These are phyloP conservation scores for Cephalotrichum gorgonifer DNA, from an alignment of 2,329 filamentous ascomycete species.

Conservation along the genomic window DNA sequence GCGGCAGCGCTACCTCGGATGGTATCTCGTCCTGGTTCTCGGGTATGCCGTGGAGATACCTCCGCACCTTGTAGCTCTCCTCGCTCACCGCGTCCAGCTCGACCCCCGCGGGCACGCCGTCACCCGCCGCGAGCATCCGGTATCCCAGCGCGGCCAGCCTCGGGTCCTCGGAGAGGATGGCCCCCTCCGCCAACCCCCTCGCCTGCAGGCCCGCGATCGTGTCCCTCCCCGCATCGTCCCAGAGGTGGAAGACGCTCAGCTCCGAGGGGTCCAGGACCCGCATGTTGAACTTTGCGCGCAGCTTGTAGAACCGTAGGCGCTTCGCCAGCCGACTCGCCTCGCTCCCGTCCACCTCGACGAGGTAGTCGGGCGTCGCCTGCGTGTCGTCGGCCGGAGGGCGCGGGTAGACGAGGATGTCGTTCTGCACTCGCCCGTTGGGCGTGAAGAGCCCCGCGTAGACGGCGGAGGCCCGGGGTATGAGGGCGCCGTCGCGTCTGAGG, in stretches of 20 bases:
- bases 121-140: slow-evolving; percentile 26
- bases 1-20: slow-evolving; percentile 62
- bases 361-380: slow-evolving; percentile 26
- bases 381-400: slow-evolving; percentile 21
- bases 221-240: slow-evolving; percentile 42
- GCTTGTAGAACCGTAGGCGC: slow-evolving; percentile 76
- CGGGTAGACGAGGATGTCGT: slow-evolving; percentile 87
- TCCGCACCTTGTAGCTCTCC: slow-evolving; percentile 59
- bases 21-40: slow-evolving; percentile 78
- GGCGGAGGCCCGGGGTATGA: slow-evolving; percentile 28
- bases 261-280: slow-evolving; percentile 56
- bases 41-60: slow-evolving; percentile 71
- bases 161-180: slow-evolving; percentile 35
- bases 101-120: slow-evolving; percentile 20
- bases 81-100: slow-evolving; percentile 38
- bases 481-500: slow-evolving; percentile 23
- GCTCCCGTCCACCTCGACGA: slow-evolving; percentile 72
- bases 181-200: neutral
- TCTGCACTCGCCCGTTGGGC: slow-evolving; percentile 70
- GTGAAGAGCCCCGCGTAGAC: slow-evolving; percentile 82
- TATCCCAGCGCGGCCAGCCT: slow-evolving; percentile 46
- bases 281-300: slow-evolving; percentile 68
- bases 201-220: neutral
- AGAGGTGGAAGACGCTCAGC: slow-evolving; percentile 60
- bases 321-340: slow-evolving; percentile 53